These are phyloP conservation scores for Nakazawaea wyomingensis DNA, from an alignment of 805 yeast genomes.

Conservation along the genomic window DNA sequence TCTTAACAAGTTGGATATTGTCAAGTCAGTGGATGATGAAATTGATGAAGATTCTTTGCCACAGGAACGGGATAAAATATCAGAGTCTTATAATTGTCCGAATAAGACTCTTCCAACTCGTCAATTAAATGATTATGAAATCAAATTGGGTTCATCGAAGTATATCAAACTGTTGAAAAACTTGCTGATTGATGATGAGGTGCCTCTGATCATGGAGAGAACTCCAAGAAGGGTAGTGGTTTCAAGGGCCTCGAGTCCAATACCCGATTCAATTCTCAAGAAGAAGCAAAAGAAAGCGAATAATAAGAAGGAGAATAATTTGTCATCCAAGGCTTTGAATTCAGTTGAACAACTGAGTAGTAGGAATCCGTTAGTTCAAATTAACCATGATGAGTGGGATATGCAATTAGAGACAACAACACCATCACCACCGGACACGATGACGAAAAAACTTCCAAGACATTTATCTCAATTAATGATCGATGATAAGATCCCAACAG, in stretches of 20 bases:
- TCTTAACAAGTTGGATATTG: no score
- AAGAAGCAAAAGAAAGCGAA: neutral
- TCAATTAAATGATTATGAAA: neutral
- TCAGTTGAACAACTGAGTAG: no score
- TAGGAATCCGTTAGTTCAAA: no score
- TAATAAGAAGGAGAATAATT: neutral
- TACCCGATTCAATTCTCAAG: neutral
- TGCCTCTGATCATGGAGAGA: constrained; percentile 4
- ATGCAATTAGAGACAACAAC: no score
- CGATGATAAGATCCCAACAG: constrained; percentile 5
- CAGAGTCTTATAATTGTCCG: no score
- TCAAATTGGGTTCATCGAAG: neutral
- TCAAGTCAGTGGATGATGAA: neutral
- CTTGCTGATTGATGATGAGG: constrained; percentile 8
- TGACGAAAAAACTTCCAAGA: neutral
- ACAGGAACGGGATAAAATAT: no score
- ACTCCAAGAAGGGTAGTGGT: neutral
- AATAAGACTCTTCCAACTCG: constrained; percentile 1
- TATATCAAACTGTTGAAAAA: constrained; percentile 4
- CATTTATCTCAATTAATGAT: constrained; percentile 6
- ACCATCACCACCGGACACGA: no score
- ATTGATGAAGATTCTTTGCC: neutral
- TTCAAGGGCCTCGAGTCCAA: neutral
- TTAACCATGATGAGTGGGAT: no score
- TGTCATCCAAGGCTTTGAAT: no score